Conservation (phyloP, 176 grass and related monocot genomes). For the Olyra latifolia region DNA sequence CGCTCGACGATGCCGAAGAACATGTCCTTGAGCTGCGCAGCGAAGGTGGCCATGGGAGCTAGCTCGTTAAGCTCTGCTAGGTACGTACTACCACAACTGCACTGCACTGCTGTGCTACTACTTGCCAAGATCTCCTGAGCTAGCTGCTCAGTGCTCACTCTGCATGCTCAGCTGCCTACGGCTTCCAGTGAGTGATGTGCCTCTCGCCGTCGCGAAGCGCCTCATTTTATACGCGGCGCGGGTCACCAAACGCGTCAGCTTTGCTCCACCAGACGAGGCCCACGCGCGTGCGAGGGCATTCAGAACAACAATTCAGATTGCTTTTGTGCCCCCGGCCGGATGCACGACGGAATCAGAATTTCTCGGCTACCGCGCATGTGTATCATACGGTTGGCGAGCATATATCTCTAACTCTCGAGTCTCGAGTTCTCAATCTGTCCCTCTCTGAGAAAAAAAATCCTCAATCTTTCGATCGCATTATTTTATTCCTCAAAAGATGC, state of each 20-base stretch:
- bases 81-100: background rate
- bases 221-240: conserved; percentile 10
- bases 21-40: conserved; percentile 38
- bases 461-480: background rate
- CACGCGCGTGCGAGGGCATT: background rate
- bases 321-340: background rate
- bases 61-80: background rate
- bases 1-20: conserved; percentile 29
- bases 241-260: background rate
- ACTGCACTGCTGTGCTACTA: background rate
- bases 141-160: background rate
- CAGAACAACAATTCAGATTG: background rate
- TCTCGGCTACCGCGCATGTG: background rate
- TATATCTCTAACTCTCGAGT: background rate
- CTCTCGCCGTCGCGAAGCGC: background rate
- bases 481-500: background rate
- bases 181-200: background rate
- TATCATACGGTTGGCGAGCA: background rate
- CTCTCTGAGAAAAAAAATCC: too few species aligned
- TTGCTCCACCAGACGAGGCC: background rate
- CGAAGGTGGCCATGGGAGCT: conserved; percentile 35
- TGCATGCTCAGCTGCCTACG: background rate
- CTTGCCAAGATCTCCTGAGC: background rate
- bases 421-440: background rate
- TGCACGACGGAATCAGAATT: conserved; percentile 23